phyloP scores from a whole-genome alignment of 2,329 filamentous ascomycete genomes.

The Colletotrichum sp. region DNA sequence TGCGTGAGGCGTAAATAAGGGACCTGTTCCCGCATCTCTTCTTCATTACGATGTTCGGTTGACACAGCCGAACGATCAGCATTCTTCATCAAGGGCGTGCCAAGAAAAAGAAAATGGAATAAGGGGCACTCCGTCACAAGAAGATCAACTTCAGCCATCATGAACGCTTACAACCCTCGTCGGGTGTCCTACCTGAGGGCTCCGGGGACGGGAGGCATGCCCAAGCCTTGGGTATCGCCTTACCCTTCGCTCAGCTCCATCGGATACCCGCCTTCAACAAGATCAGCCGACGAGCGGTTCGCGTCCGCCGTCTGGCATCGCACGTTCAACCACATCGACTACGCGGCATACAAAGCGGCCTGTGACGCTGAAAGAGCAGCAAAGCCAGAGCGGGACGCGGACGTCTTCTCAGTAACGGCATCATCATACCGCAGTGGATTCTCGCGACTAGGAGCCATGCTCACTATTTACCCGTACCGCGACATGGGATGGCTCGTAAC shows the following conservation, averaged over 20 bases:
- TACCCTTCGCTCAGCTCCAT: conserved; percentile 16
- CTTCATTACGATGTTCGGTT: fast-evolving
- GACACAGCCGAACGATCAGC: not conserved
- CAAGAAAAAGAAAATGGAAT: not conserved
- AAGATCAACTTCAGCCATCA: not conserved
- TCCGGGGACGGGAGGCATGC: not conserved
- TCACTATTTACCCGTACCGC: conserved; percentile 14
- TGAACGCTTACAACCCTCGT: conserved; percentile 21
- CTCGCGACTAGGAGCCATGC: conserved; percentile 6
- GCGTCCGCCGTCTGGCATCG: conserved; percentile 12
- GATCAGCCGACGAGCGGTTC: not conserved
- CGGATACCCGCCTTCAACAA: conserved; percentile 6
- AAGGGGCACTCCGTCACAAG: not conserved
- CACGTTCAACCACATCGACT: conserved; percentile 17
- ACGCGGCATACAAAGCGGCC: conserved; percentile 15
- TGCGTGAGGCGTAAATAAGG: conserved; percentile 10
- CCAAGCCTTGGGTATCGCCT: not conserved
- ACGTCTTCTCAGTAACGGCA: not conserved
- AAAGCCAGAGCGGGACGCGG: not conserved
- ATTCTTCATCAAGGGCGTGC: not conserved
- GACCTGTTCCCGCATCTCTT: not conserved
- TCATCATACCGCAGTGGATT: not conserved
- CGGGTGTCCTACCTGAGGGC: conserved; percentile 15
- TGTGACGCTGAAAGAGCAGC: conserved; percentile 12
- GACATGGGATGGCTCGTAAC: conserved; percentile 20